Evolutionary conservation across 352 stramenopile species (phyloP).

Genomic region (Pythium dissimile): DNA sequence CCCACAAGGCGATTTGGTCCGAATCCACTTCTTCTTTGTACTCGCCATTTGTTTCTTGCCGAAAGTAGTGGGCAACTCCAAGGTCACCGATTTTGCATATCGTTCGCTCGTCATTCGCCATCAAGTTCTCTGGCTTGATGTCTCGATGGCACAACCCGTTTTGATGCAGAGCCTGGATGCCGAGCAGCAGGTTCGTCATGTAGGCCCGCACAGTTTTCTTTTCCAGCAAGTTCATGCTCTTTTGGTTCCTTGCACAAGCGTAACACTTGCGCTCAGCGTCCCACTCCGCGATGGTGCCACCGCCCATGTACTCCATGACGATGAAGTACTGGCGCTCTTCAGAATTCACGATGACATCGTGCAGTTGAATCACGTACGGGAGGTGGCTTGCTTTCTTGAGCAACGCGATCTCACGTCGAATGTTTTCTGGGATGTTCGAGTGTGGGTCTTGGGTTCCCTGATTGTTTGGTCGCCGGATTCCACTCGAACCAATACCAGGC

Average conservation of each 20-base stretch:
- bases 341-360: slow-evolving; percentile 74
- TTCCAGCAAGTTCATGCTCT: slow-evolving; percentile 36
- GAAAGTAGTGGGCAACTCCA: slow-evolving; percentile 77
- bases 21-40: slow-evolving; percentile 51
- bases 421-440: slow-evolving; percentile 42
- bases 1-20: slow-evolving; percentile 43
- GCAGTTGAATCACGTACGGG: slow-evolving; percentile 57
- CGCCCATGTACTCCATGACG: slow-evolving; percentile 86
- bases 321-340: slow-evolving; percentile 60
- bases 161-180: slow-evolving; percentile 69
- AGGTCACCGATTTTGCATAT: slow-evolving; percentile 82
- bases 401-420: slow-evolving; percentile 69
- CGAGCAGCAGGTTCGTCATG: slow-evolving; percentile 56
- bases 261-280: slow-evolving; percentile 64
- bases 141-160: slow-evolving; percentile 80
- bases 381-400: slow-evolving; percentile 71
- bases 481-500: slow-evolving; percentile 5
- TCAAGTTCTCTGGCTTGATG: slow-evolving; percentile 85
- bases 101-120: slow-evolving; percentile 49
- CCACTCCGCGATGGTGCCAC: slow-evolving; percentile 74
- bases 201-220: slow-evolving; percentile 51
- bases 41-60: slow-evolving; percentile 38
- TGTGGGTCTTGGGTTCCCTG: neutral
- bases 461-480: neutral
- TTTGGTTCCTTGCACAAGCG: slow-evolving; percentile 38